Base-by-base conservation (phyloP, 2,329 filamentous ascomycete species). In the Hypoxylon sp. region DNA sequence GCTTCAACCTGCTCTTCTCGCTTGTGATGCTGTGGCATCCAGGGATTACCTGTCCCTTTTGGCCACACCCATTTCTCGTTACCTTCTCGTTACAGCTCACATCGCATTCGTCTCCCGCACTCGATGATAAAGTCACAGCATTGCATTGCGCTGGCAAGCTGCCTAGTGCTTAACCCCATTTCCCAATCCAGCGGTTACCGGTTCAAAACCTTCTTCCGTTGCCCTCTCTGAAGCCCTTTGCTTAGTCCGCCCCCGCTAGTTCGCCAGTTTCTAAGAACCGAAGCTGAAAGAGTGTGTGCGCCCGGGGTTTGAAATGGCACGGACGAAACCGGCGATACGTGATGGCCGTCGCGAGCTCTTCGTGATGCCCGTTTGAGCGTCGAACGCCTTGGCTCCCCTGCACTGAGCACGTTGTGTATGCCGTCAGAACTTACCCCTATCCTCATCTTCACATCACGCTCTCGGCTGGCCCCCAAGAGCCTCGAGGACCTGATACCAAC, bases 1-100 rank as follows among this genome's bases (percentile, higher is more conserved):
- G 56, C 10, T 44, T 50, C 40, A 66, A 65, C 57, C 57, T 64
- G 35, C 61, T 59, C 40, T 67, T 58, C 53, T 66, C 55, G 53
- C 60, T 63, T 58, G 58, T 42, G 49, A 58, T 60, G 27, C 50
- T 48, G 58, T 64, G 46, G 61, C 42, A 68, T 67, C 55, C 60
- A 49, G 53, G 57, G 65, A 56, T 67, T 64, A 64, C 61, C 62
- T 58, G 49, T 60, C 64, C 59, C 46, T 64, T 69, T 56, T 50
- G 10, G 65, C 51, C 64, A 69, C 64, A 66, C 64, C 65, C 31
- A 63, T 63, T 64, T 59, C 48, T 68, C 71, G 67, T 73, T 73
- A 73, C 71, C 71, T 73, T 73, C 71, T 73, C 65, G 69, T 73
- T 73, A 73, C 71, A 72, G 71, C 31, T 53, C 54, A 46, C 33